Conservation (phyloP, 2,329 filamentous ascomycete species). For the Stagonosporopsis rhizophila region DNA sequence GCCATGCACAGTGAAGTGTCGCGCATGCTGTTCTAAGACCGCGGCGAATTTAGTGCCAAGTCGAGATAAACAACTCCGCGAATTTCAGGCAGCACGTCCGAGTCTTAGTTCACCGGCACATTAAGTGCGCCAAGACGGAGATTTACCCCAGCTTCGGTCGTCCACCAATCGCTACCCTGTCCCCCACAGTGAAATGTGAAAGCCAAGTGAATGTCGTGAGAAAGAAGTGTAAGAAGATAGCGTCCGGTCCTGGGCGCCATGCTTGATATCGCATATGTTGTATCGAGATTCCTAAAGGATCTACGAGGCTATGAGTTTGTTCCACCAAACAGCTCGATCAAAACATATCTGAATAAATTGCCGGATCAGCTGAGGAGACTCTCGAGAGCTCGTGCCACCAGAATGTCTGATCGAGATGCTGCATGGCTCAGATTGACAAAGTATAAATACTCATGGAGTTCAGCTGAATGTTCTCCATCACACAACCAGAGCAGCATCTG, state of each 20-base stretch:
- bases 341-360: neutral
- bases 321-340: constrained; percentile 7
- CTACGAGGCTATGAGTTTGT: neutral
- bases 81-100: neutral
- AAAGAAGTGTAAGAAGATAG: neutral
- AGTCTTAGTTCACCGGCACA: constrained; percentile 4
- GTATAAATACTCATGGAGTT: neutral
- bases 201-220: neutral
- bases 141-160: constrained; percentile 1
- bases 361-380: too few relatives aligned
- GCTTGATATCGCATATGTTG: neutral
- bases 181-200: neutral
- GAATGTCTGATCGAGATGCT: too few relatives aligned
- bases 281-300: neutral
- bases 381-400: too few relatives aligned
- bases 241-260: neutral
- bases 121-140: constrained; percentile 15
- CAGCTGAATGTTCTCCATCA: neutral
- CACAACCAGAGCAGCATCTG: neutral
- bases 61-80: neutral
- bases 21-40: neutral
- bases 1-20: neutral
- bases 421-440: neutral
- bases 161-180: constrained; percentile 4
- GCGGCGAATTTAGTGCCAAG: neutral